phyloP scores from a whole-genome alignment of 306 rosid genomes.

The Rosa persica region DNA sequence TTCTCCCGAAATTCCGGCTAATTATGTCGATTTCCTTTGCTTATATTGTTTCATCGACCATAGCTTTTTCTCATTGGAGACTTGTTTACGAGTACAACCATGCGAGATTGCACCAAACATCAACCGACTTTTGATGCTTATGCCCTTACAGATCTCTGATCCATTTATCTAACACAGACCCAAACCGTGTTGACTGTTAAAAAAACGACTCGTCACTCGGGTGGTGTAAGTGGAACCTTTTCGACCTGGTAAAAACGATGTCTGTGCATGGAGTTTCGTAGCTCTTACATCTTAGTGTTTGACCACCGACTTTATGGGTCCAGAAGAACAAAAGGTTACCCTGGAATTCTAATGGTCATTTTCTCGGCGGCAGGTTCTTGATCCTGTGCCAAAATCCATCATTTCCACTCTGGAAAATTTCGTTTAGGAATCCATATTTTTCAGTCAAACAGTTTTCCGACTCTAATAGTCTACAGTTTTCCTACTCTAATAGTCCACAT shows the following conservation, averaged over 20 bases:
- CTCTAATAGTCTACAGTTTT: not conserved
- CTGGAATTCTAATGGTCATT: not conserved
- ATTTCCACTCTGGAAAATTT: not conserved
- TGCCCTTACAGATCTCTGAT: not conserved
- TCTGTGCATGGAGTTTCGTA: not conserved
- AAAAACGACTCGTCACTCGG: not conserved
- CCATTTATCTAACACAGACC: not conserved
- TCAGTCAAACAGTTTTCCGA: not conserved
- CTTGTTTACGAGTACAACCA: not conserved
- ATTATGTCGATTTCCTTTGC: too few relatives aligned
- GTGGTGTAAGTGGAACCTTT: not conserved
- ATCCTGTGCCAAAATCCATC: conserved; percentile 2
- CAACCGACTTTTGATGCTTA: not conserved
- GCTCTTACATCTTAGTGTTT: not conserved
- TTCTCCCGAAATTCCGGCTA: too few relatives aligned
- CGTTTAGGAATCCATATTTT: conserved; percentile 12
- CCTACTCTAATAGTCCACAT: not conserved
- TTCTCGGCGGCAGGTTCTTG: conserved; percentile 17
- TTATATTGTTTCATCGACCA: not conserved
- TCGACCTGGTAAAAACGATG: not conserved
- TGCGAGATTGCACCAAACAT: not conserved
- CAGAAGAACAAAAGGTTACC: not conserved
- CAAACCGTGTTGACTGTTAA: not conserved
- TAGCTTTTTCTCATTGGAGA: not conserved
- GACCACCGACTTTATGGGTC: conserved; percentile 20